Percentiles rank a stretch among this genome's conserved stretches.
Evolutionary conservation across 768 basidiomycete genomes (phyloP).

Genomic region (Exidia glandulosa): DNA sequence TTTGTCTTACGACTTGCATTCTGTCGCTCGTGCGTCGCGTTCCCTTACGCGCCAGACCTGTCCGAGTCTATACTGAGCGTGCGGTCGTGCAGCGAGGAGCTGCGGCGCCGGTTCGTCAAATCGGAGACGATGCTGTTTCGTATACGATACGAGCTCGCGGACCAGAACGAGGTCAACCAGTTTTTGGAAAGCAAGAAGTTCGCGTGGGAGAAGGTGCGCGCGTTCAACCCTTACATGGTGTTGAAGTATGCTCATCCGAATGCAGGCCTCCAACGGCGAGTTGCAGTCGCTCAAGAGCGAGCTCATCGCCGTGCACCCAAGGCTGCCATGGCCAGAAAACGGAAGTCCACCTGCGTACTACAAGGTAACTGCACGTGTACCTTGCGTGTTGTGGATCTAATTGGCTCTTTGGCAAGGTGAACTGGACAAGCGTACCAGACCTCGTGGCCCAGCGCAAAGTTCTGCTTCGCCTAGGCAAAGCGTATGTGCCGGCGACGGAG

Average conservation of each 20-base stretch:
- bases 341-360: slow-evolving; percentile 18
- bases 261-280: slow-evolving; percentile 51
- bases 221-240: background rate
- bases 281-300: slow-evolving; percentile 35
- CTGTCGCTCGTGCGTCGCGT: slow-evolving; percentile 81
- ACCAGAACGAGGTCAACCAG: slow-evolving; percentile 38
- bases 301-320: slow-evolving; percentile 37
- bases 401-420: slow-evolving; percentile 44
- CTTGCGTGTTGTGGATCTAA: background rate
- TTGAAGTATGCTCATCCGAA: background rate
- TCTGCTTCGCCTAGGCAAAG: slow-evolving; percentile 67
- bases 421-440: slow-evolving; percentile 91
- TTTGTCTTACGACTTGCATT: slow-evolving; percentile 92
- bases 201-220: slow-evolving; percentile 48
- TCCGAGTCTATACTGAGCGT: background rate
- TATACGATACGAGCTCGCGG: slow-evolving; percentile 64
- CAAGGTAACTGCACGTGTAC: slow-evolving; percentile 43
- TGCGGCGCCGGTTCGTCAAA: slow-evolving; percentile 78
- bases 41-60: too few species aligned
- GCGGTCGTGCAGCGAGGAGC: slow-evolving; percentile 62
- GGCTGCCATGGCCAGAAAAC: slow-evolving; percentile 6
- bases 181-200: slow-evolving; percentile 62
- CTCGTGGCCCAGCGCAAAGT: slow-evolving; percentile 76
- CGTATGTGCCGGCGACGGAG: slow-evolving; percentile 73
- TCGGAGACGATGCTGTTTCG: slow-evolving; percentile 80